Conservation (phyloP, 2,329 filamentous ascomycete genomes). For the Drechslerella stenobrocha region DNA sequence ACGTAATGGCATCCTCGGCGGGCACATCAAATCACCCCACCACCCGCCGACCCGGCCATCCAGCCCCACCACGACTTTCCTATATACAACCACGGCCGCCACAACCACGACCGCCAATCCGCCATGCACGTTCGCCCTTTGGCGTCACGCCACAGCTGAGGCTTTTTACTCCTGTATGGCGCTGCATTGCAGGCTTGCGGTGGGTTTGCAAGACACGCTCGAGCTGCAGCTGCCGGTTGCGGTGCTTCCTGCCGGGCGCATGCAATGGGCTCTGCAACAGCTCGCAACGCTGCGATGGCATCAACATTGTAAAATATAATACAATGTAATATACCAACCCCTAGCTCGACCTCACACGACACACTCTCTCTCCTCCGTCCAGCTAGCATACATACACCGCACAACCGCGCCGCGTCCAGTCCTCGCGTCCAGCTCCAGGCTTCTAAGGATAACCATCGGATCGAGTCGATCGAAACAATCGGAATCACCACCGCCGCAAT, state of each 20-base stretch:
- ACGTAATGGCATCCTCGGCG: not conserved
- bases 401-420: too few relatives aligned
- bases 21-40: not conserved
- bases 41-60: too few relatives aligned
- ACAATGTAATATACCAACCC: too few relatives aligned
- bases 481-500: not conserved
- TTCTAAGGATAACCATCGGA: too few relatives aligned
- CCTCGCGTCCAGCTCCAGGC: too few relatives aligned
- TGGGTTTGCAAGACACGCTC: too few relatives aligned
- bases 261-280: not conserved
- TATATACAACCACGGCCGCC: too few relatives aligned
- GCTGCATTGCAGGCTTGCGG: too few relatives aligned
- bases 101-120: conserved; percentile 1
- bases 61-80: too few relatives aligned
- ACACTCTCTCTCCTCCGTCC: not conserved
- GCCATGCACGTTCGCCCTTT: not conserved
- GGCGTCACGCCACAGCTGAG: conserved; percentile 2
- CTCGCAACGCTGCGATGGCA: not conserved
- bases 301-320: too few relatives aligned
- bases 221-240: conserved; percentile 3
- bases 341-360: conserved; percentile 5
- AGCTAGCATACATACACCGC: too few relatives aligned
- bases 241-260: conserved; percentile 19
- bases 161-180: not conserved
- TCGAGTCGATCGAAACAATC: conserved; percentile 2